phyloP scores from a whole-genome alignment of 345 rosid species.

The Populus simonii region DNA sequence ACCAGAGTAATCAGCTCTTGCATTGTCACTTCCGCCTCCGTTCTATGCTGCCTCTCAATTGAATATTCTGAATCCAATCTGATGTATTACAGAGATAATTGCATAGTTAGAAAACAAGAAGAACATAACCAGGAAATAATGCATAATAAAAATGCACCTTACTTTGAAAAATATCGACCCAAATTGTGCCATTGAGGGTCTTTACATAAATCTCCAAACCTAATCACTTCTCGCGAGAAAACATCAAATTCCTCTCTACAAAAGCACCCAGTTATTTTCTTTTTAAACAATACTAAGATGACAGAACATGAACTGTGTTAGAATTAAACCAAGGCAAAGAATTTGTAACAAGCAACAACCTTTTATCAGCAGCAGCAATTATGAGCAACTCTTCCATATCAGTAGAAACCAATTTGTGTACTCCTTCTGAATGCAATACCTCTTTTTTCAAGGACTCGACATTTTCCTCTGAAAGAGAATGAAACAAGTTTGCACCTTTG shows the following conservation, averaged over 20 bases:
- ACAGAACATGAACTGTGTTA: neutral
- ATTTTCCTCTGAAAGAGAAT: slow-evolving; percentile 65
- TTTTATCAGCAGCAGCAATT: slow-evolving; percentile 89
- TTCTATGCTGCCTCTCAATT: slow-evolving; percentile 33
- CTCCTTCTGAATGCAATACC: slow-evolving; percentile 60
- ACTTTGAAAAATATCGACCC: slow-evolving; percentile 69
- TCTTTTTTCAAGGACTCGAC: slow-evolving; percentile 61
- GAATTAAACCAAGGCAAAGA: neutral
- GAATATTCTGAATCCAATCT: slow-evolving; percentile 63
- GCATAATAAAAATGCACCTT: slow-evolving; percentile 26
- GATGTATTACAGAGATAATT: slow-evolving; percentile 25
- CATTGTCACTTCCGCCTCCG: slow-evolving; percentile 64
- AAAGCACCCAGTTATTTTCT: neutral
- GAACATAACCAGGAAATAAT: neutral
- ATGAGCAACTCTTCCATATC: slow-evolving; percentile 56
- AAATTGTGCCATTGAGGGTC: slow-evolving; percentile 90
- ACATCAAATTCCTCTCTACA: slow-evolving; percentile 80
- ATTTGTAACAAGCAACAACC: slow-evolving; percentile 41
- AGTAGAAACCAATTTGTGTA: slow-evolving; percentile 63
- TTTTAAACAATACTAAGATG: neutral
- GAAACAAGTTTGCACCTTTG: slow-evolving; percentile 68
- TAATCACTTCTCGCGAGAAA: slow-evolving; percentile 67
- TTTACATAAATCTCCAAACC: slow-evolving; percentile 85
- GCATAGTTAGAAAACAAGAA: slow-evolving; percentile 1
- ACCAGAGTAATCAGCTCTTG: slow-evolving; percentile 67